Conservation (phyloP, 2,329 filamentous ascomycete species). For the Scedosporium minutisporum region DNA sequence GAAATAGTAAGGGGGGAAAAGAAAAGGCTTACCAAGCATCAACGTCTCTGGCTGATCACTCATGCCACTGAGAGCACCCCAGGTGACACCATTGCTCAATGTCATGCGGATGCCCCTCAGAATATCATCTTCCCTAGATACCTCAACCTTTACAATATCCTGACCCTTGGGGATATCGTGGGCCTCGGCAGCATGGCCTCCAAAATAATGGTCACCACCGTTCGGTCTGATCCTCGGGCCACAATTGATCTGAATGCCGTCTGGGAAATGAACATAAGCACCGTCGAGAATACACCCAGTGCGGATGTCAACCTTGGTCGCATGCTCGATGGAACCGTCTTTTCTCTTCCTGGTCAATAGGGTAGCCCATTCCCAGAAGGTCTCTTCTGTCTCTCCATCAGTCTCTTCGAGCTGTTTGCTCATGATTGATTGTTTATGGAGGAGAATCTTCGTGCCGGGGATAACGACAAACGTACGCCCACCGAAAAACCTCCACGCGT, state of each 20-base stretch:
- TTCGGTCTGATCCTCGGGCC: conserved; percentile 19
- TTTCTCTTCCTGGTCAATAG: conserved; percentile 19
- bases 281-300: conserved; percentile 34
- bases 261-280: conserved; percentile 32
- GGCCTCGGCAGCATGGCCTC: conserved; percentile 20
- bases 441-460: conserved; percentile 25
- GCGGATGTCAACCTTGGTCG: conserved; percentile 31
- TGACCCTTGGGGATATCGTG: conserved; percentile 15
- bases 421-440: conserved; percentile 26
- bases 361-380: conserved; percentile 19
- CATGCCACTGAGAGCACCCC: conserved; percentile 12
- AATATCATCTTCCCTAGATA: conserved; percentile 8
- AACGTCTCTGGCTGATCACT: background rate
- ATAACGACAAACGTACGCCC: conserved; percentile 23
- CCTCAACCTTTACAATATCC: conserved; percentile 21
- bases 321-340: conserved; percentile 24
- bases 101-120: conserved; percentile 16
- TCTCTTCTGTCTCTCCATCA: background rate
- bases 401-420: conserved; percentile 11
- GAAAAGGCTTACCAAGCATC: background rate
- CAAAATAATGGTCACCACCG: conserved; percentile 15
- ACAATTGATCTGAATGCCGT: conserved; percentile 32
- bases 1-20: background rate
- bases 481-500: conserved; percentile 25
- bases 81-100: conserved; percentile 13